Evolutionary conservation across 352 stramenopile genomes (phyloP).

Genomic region (Pythium chondricola): DNA sequence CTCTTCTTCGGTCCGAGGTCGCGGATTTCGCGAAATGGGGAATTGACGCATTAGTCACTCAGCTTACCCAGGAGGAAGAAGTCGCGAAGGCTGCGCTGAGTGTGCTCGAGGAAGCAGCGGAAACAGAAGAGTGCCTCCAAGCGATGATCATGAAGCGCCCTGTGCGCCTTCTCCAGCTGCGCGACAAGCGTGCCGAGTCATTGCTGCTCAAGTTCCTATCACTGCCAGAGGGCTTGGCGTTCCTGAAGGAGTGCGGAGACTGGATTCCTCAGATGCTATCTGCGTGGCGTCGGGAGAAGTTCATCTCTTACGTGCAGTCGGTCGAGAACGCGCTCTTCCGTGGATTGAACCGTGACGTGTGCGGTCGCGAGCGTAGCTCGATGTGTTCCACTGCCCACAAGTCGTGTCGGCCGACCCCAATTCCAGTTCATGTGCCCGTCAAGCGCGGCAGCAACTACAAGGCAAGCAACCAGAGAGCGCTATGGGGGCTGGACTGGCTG

Average conservation of each 20-base stretch:
- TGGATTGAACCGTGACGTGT: conserved; percentile 74
- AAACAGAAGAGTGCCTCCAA: conserved; percentile 75
- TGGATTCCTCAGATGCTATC: conserved; percentile 77
- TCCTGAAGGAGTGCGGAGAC: conserved; percentile 72
- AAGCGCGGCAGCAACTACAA: conserved; percentile 69
- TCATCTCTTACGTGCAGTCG: conserved; percentile 80
- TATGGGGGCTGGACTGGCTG: conserved; percentile 85
- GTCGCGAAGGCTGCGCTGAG: conserved; percentile 82
- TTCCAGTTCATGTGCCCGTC: conserved; percentile 80
- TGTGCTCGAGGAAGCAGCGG: conserved; percentile 80
- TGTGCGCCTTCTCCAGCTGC: conserved; percentile 68
- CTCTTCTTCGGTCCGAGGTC: conserved; percentile 79
- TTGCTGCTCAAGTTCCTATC: conserved; percentile 83
- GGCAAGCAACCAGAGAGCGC: conserved; percentile 49
- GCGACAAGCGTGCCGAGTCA: conserved; percentile 74
- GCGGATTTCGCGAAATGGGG: conserved; percentile 86
- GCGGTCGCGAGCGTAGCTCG: conserved; percentile 47
- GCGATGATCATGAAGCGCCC: conserved; percentile 83
- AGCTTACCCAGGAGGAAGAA: conserved; percentile 81
- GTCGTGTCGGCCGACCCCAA: conserved; percentile 63
- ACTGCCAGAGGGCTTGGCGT: conserved; percentile 66
- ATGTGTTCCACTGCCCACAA: conserved; percentile 24
- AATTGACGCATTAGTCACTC: conserved; percentile 78
- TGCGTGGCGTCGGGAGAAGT: conserved; percentile 75
- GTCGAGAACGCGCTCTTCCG: conserved; percentile 81